A percentile compares a stretch with the other conserved stretches of the same genome.
phyloP scores from a whole-genome alignment of 345 rosid genomes.

The Citrus reticulata region DNA sequence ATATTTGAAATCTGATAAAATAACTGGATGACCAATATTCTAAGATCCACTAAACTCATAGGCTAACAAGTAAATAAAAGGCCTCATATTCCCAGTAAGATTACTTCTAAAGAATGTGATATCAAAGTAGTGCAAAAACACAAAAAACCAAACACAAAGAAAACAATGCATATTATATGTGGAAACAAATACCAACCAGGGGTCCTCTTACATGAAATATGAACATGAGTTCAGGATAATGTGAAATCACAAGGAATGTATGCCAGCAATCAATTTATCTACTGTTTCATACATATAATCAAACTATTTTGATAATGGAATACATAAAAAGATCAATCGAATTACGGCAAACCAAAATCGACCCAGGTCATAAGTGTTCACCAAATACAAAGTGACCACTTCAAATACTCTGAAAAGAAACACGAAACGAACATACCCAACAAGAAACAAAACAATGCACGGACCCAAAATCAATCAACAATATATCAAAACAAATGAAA shows the following conservation, averaged over 20 bases:
- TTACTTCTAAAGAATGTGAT: background rate
- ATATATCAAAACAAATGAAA: conserved; percentile 2
- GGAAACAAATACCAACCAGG: background rate
- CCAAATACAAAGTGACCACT: background rate
- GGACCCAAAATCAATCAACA: conserved; percentile 14
- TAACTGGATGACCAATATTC: background rate
- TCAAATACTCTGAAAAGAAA: conserved; percentile 13
- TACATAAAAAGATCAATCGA: conserved; percentile 10
- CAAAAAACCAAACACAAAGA: background rate
- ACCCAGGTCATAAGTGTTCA: conserved; percentile 21
- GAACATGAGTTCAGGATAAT: background rate
- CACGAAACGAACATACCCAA: conserved; percentile 1
- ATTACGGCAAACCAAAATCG: conserved; percentile 17
- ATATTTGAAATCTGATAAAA: background rate
- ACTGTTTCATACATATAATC: background rate
- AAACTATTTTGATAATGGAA: background rate
- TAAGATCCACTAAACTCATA: background rate
- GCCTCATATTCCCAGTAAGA: background rate
- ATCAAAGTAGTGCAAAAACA: background rate
- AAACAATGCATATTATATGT: background rate
- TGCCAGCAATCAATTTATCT: background rate
- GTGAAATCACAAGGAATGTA: conserved; percentile 14
- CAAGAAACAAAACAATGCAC: conserved; percentile 11
- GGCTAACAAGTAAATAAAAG: background rate
- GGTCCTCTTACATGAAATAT: background rate